A percentile compares a stretch with the other conserved stretches of the same genome.
Conservation (phyloP, 805 yeast species). For the Spathaspora girioi region DNA sequence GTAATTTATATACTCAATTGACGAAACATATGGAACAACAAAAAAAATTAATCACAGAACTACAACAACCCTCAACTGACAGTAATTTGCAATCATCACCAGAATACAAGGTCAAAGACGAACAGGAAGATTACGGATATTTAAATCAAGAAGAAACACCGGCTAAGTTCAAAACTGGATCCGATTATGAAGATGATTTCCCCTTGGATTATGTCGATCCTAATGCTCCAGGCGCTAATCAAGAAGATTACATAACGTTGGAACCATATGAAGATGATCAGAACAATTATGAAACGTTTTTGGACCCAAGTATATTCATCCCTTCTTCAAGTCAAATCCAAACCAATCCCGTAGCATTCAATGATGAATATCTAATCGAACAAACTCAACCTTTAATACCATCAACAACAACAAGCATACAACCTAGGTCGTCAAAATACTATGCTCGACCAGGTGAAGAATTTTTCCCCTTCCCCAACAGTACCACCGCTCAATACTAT, state of each 20-base stretch:
- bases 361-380: constrained; percentile 48
- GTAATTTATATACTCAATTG: constrained; percentile 54
- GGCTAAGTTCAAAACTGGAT: constrained; percentile 16
- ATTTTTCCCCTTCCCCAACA: constrained; percentile 12
- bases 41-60: neutral
- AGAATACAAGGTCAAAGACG: constrained; percentile 9
- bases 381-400: constrained; percentile 47
- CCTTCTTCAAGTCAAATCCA: constrained; percentile 10
- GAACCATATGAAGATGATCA: constrained; percentile 16
- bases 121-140: constrained; percentile 11
- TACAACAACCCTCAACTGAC: neutral
- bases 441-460: constrained; percentile 13
- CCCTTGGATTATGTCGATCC: constrained; percentile 66
- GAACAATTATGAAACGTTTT: constrained; percentile 17
- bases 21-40: constrained; percentile 27
- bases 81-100: constrained; percentile 9
- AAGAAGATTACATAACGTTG: constrained; percentile 20
- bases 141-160: constrained; percentile 19
- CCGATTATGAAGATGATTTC: constrained; percentile 58
- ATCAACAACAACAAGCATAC: constrained; percentile 15
- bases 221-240: constrained; percentile 11
- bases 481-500: neutral
- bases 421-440: constrained; percentile 8
- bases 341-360: constrained; percentile 33
- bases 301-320: constrained; percentile 16